phyloP scores from a whole-genome alignment of 2,329 filamentous ascomycete species.

The Paracamarosporium sp. region DNA sequence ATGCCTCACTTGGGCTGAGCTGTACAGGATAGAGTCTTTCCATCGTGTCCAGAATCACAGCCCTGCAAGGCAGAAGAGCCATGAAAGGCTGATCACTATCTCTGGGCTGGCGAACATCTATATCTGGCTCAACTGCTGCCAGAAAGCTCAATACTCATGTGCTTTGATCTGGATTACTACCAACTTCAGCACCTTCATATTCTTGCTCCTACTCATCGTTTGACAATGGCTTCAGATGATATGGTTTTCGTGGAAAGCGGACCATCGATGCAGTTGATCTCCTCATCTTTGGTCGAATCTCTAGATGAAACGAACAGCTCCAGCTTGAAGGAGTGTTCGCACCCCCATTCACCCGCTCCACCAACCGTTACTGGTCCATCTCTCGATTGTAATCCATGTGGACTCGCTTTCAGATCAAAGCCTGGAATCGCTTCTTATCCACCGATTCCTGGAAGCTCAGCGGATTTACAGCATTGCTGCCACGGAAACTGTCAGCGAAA shows the following conservation, averaged over 20 bases:
- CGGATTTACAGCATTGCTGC: constrained; percentile 3
- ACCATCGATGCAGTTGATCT: constrained; percentile 16
- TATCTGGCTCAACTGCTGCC: neutral
- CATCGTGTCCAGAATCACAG: neutral
- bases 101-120: neutral
- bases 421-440: constrained; percentile 1
- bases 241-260: constrained; percentile 19
- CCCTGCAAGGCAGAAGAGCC: neutral
- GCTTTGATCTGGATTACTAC: neutral
- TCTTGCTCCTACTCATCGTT: neutral
- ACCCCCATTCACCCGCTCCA: neutral
- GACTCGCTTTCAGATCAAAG: neutral
- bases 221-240: constrained; percentile 17
- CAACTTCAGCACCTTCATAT: neutral
- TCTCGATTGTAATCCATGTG: neutral
- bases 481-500: neutral
- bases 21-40: neutral
- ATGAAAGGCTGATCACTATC: no score
- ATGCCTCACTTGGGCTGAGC: neutral
- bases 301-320: neutral
- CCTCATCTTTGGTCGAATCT: constrained; percentile 3
- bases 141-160: neutral
- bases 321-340: neutral
- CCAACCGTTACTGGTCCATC: neutral
- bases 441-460: neutral